Conservation (phyloP, 1,139 yeast genomes). For the Lodderomyces margitis region DNA sequence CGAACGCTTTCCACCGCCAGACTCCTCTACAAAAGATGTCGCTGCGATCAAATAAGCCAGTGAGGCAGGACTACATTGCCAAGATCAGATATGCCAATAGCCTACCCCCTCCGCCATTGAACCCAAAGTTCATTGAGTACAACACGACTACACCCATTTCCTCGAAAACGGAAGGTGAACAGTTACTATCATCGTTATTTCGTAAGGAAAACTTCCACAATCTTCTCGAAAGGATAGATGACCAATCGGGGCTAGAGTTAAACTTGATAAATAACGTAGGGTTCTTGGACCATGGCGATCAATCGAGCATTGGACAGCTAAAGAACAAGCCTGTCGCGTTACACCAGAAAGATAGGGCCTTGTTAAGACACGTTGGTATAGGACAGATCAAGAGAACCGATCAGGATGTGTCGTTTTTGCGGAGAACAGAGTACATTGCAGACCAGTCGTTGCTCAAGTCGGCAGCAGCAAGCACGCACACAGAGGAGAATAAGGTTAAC, state of each 20-base stretch:
- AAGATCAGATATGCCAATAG: conserved; percentile 82
- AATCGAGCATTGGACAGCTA: conserved; percentile 9
- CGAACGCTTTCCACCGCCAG: not conserved
- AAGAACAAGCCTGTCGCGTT: conserved; percentile 36
- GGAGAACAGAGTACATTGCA: conserved; percentile 91
- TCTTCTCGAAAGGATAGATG: conserved; percentile 65
- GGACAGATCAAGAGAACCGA: conserved; percentile 49
- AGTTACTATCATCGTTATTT: conserved; percentile 69
- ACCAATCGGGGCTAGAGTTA: conserved; percentile 73
- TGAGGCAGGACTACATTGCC: conserved; percentile 85
- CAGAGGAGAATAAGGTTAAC: conserved; percentile 16
- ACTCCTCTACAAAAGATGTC: conserved; percentile 19
- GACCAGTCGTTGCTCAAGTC: conserved; percentile 32
- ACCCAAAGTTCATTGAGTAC: conserved; percentile 77
- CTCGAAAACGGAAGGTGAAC: conserved; percentile 54
- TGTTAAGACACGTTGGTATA: conserved; percentile 76
- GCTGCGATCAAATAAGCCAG: conserved; percentile 30
- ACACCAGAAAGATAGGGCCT: conserved; percentile 73
- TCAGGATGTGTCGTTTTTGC: conserved; percentile 75
- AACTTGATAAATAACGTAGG: conserved; percentile 71
- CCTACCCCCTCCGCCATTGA: conserved; percentile 90
- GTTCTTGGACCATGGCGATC: conserved; percentile 50
- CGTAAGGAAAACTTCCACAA: conserved; percentile 71
- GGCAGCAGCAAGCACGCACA: conserved; percentile 12
- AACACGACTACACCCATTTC: conserved; percentile 39